Percentiles rank a stretch among this genome's conserved stretches.
Evolutionary conservation across 768 basidiomycete species (phyloP).

Genomic region (Rhodotorula babjevae): DNA sequence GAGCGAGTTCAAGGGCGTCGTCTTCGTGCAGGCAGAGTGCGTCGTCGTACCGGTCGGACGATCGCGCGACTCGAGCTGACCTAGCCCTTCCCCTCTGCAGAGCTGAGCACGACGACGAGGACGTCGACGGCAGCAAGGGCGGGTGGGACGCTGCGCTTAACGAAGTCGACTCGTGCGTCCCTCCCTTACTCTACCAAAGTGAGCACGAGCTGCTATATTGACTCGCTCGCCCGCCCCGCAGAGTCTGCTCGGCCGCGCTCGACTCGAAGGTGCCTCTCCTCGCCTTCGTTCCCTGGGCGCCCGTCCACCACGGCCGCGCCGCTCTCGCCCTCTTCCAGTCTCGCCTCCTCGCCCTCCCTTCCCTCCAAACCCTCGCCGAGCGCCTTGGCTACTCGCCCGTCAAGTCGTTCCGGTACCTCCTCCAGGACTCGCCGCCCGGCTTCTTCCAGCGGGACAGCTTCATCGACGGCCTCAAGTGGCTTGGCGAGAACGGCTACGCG

Average conservation of each 20-base stretch:
- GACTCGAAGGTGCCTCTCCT: not conserved
- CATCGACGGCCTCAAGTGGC: conserved; percentile 19
- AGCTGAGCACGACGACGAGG: conserved; percentile 15
- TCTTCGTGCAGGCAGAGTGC: conserved; percentile 34
- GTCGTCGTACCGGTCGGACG: not conserved
- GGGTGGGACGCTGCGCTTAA: conserved; percentile 31
- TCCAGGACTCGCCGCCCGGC: conserved; percentile 23
- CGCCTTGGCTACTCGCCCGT: conserved; percentile 19
- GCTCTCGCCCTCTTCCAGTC: conserved; percentile 13
- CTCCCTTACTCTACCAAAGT: no score
- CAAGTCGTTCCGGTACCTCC: conserved; percentile 31
- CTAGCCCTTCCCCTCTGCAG: not conserved
- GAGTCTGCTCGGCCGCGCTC: conserved; percentile 20
- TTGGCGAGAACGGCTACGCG: conserved; percentile 22
- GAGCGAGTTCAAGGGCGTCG: not conserved
- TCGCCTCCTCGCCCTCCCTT: conserved; percentile 13
- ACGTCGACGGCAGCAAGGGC: conserved; percentile 15
- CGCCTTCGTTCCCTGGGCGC: conserved; percentile 35
- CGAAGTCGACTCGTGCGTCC: conserved; percentile 29
- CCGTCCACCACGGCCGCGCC: conserved; percentile 15
- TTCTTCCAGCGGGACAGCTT: conserved; percentile 21
- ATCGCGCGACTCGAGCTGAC: not conserved
- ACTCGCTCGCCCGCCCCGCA: not conserved
- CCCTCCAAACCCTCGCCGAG: conserved; percentile 6
- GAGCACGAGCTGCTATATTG: no score